A percentile compares a stretch with the other conserved stretches of the same genome.
Conservation (phyloP, 495 filamentous ascomycete species). For the Collariella sp. region DNA sequence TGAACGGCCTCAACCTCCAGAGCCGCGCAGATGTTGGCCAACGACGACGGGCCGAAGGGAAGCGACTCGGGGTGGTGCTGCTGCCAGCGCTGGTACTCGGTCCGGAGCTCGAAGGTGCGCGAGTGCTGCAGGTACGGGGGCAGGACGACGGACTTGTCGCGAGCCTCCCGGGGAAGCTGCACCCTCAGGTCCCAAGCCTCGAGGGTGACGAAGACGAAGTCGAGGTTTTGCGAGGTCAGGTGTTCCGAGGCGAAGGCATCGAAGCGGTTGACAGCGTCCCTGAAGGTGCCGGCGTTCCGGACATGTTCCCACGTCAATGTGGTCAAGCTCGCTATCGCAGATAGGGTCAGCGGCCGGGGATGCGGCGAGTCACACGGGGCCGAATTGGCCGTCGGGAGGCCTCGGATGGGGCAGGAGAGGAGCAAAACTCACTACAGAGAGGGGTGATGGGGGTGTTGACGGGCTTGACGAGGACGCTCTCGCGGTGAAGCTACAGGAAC, state of each 20-base stretch:
- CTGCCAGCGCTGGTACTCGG: slow-evolving; percentile 97
- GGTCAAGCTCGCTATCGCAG: slow-evolving; percentile 73
- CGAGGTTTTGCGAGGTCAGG: slow-evolving; percentile 71
- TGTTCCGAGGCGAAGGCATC: slow-evolving; percentile 87
- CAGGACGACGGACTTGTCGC: slow-evolving; percentile 93
- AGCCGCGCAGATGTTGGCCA: slow-evolving; percentile 95
- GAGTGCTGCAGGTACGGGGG: slow-evolving; percentile 97
- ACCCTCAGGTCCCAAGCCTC: slow-evolving; percentile 98
- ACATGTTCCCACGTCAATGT: slow-evolving; percentile 99
- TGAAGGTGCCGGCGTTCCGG: slow-evolving; percentile 89
- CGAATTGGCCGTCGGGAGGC: slow-evolving; percentile 13
- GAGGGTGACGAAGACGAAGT: slow-evolving; percentile 96
- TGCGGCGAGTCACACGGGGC: not conserved
- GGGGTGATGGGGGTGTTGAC: slow-evolving; percentile 98
- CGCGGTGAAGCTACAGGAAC: slow-evolving; percentile 66
- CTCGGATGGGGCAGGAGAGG: slow-evolving; percentile 8
- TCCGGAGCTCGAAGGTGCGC: slow-evolving; percentile 88
- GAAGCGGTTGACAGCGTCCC: slow-evolving; percentile 91
- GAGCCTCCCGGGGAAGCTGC: slow-evolving; percentile 91
- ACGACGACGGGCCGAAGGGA: slow-evolving; percentile 87
- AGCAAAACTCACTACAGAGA: slow-evolving; percentile 78
- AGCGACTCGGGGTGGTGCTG: slow-evolving; percentile 95
- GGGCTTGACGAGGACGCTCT: slow-evolving; percentile 94
- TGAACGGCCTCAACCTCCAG: slow-evolving; percentile 96
- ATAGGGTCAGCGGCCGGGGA: slow-evolving; percentile 18